Conservation (phyloP, 2,329 filamentous ascomycete species). For the Ceratocystis cubensis region DNA sequence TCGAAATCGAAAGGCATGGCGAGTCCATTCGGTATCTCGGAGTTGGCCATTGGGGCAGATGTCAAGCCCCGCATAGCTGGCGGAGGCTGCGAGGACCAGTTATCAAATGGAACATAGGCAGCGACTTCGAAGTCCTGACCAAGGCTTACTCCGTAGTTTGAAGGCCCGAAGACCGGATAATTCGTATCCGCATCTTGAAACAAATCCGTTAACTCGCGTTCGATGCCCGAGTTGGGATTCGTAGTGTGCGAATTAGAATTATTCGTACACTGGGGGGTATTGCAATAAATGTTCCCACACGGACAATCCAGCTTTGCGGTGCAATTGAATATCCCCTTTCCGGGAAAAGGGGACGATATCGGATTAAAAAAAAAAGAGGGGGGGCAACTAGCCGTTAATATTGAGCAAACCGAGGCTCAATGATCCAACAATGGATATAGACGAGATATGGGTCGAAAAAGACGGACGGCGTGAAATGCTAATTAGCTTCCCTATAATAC, state of each 20-base stretch:
- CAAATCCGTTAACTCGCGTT: conserved; percentile 10
- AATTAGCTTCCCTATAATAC: too few species aligned
- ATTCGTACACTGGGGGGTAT: conserved; percentile 17
- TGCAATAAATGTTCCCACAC: conserved; percentile 12
- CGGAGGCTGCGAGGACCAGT: not conserved
- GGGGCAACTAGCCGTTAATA: conserved; percentile 12
- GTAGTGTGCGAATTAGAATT: conserved; percentile 13
- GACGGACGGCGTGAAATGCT: too few species aligned
- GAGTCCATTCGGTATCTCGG: not conserved
- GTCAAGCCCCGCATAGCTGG: not conserved
- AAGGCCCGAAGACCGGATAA: conserved; percentile 1
- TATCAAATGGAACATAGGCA: not conserved
- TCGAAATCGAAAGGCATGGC: not conserved
- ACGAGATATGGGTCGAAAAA: not conserved
- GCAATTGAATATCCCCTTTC: conserved; percentile 15
- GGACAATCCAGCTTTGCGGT: conserved; percentile 18
- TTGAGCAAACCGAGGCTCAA: conserved; percentile 8
- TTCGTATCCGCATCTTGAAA: conserved; percentile 1
- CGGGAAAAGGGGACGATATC: conserved; percentile 17
- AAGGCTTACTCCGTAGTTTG: not conserved
- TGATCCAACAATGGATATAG: conserved; percentile 16
- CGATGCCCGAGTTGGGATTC: conserved; percentile 1
- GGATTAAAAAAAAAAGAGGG: conserved; percentile 12
- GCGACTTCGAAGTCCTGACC: not conserved
- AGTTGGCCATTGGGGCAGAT: not conserved